Evolutionary conservation across 2,329 filamentous ascomycete species (phyloP).

Genomic region (Sporothrix mexicana): DNA sequence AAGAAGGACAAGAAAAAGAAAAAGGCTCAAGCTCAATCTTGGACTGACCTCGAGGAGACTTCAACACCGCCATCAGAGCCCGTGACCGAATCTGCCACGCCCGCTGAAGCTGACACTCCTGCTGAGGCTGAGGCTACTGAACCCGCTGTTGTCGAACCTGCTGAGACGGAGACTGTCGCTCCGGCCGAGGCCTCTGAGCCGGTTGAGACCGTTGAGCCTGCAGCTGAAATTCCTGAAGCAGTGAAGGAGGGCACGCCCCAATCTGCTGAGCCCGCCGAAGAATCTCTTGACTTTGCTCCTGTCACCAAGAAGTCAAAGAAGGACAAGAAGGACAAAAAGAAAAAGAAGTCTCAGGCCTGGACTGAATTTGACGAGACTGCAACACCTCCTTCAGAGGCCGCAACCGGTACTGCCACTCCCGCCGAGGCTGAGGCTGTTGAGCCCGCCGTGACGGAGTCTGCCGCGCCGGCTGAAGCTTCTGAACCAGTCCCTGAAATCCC

Average conservation of each 20-base stretch:
- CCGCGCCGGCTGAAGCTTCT: background rate
- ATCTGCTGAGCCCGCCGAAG: background rate
- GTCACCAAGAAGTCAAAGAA: conserved; percentile 32
- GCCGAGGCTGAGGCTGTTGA: background rate
- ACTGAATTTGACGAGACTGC: background rate
- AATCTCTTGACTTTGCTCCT: background rate
- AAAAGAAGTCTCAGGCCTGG: conserved; percentile 30
- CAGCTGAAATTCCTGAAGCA: background rate
- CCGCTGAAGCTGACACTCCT: background rate
- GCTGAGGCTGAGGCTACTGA: background rate
- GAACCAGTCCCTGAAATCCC: background rate
- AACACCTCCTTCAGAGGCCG: background rate
- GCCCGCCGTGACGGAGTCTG: background rate
- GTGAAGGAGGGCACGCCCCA: background rate
- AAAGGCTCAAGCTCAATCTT: background rate
- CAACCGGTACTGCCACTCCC: background rate
- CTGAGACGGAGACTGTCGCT: background rate
- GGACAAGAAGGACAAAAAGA: conserved; percentile 28
- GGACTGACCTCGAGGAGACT: conserved; percentile 1
- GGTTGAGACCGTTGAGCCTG: background rate
- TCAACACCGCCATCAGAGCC: background rate
- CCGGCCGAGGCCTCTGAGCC: background rate
- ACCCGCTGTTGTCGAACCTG: background rate
- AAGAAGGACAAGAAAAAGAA: conserved; percentile 30
- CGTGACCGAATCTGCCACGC: conserved; percentile 6